Evolutionary conservation across 306 rosid species (phyloP).

Genomic region (Morella rubra): DNA sequence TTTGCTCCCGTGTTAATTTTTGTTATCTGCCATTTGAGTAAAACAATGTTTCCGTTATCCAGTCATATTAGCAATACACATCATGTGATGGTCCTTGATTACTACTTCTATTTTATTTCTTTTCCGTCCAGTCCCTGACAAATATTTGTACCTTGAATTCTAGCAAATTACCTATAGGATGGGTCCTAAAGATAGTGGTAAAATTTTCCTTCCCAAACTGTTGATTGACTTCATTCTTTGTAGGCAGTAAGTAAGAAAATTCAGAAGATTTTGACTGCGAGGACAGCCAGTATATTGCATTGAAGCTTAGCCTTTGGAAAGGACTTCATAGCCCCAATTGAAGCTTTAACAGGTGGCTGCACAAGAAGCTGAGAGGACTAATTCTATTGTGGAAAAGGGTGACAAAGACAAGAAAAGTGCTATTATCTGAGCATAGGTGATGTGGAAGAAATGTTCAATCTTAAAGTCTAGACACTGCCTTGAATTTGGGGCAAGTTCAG

Average conservation of each 20-base stretch:
- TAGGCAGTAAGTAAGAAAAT: conserved; percentile 91
- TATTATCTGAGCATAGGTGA: conserved; percentile 82
- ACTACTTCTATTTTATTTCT: background rate
- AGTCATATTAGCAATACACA: background rate
- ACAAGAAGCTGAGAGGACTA: conserved; percentile 94
- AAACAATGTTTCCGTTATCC: background rate
- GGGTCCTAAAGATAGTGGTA: background rate
- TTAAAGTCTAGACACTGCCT: background rate
- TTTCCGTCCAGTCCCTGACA: background rate
- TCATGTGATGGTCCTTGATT: no score
- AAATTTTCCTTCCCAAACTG: background rate
- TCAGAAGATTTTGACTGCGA: conserved; percentile 67
- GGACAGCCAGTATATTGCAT: conserved; percentile 77
- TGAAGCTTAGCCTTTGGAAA: conserved; percentile 65
- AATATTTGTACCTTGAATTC: background rate
- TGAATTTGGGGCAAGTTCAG: background rate
- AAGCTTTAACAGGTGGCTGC: conserved; percentile 95
- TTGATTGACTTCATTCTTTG: conserved; percentile 20
- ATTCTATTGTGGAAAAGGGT: conserved; percentile 84
- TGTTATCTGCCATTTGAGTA: background rate
- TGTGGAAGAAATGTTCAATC: conserved; percentile 22
- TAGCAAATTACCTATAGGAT: background rate
- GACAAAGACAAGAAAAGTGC: conserved; percentile 92
- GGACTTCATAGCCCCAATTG: conserved; percentile 87
- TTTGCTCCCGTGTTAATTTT: background rate